Percentiles rank a stretch among this genome's conserved stretches.
Conservation (phyloP, 2,329 filamentous ascomycete genomes). For the Xylariaceae sp. region DNA sequence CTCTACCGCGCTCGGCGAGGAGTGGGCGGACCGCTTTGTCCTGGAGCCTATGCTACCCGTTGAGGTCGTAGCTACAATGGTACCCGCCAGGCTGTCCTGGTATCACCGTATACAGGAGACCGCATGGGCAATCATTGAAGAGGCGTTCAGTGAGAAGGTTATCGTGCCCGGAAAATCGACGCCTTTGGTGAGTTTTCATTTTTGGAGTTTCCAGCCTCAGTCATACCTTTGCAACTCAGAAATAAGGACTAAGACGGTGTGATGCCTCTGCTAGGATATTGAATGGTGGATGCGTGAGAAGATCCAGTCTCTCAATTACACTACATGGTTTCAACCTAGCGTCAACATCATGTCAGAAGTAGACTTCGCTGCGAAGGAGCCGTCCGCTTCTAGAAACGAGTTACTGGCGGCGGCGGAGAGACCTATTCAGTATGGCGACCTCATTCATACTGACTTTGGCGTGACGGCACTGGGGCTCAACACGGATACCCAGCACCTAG, state of each 20-base stretch:
- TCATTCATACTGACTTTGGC: conserved; percentile 58
- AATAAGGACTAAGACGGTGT: not conserved
- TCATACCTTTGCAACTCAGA: not conserved
- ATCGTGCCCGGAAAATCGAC: conserved; percentile 53
- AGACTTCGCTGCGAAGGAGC: conserved; percentile 27
- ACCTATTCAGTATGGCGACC: conserved; percentile 52
- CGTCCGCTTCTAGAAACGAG: conserved; percentile 14
- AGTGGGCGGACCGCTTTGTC: conserved; percentile 50
- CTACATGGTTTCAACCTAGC: conserved; percentile 59
- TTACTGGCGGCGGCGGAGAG: conserved; percentile 28
- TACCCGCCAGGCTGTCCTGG: conserved; percentile 48
- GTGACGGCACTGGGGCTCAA: conserved; percentile 55
- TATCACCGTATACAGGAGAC: conserved; percentile 56
- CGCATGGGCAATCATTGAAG: conserved; percentile 57
- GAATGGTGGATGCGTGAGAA: conserved; percentile 60
- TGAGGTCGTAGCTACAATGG: conserved; percentile 55
- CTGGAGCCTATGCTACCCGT: conserved; percentile 53
- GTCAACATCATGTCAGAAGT: conserved; percentile 50
- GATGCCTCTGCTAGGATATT: conserved; percentile 45
- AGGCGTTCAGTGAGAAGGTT: conserved; percentile 52
- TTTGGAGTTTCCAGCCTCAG: not conserved
- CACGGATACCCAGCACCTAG: conserved; percentile 59
- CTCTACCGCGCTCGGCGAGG: conserved; percentile 43
- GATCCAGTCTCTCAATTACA: conserved; percentile 56
- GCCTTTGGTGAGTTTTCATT: conserved; percentile 43